Percentiles rank a stretch among this genome's conserved stretches.
Evolutionary conservation across 2,329 filamentous ascomycete species (phyloP).

Genomic region (Penicillium sp.): DNA sequence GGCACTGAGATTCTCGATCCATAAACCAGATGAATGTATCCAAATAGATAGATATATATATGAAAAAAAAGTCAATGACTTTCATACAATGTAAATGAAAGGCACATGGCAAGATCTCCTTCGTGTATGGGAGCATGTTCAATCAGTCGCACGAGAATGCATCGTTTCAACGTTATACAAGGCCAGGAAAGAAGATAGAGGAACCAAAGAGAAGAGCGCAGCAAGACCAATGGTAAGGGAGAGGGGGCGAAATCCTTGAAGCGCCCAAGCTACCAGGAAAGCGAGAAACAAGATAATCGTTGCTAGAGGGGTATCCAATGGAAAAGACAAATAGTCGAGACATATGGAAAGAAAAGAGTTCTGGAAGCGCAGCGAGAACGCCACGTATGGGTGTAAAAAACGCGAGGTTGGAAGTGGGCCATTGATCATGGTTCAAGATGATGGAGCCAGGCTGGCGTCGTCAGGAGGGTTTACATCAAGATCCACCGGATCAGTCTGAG

Average conservation of each 20-base stretch:
- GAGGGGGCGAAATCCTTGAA: slow-evolving; percentile 4
- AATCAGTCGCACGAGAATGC: slow-evolving; percentile 10
- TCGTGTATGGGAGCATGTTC: slow-evolving; percentile 24
- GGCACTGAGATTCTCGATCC: too few relatives aligned
- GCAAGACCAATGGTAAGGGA: too few relatives aligned
- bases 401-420: too few relatives aligned
- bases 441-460: slow-evolving; percentile 1
- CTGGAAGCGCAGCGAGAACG: too few relatives aligned
- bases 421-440: too few relatives aligned
- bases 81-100: not conserved
- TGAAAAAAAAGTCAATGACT: not conserved
- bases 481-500: slow-evolving; percentile 7
- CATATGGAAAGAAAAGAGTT: slow-evolving; percentile 18
- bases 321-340: slow-evolving; percentile 23
- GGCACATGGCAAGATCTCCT: slow-evolving; percentile 14
- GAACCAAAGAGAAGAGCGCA: too few relatives aligned
- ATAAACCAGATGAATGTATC: too few relatives aligned
- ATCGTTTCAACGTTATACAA: too few relatives aligned
- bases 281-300: slow-evolving; percentile 6
- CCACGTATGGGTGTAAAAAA: too few relatives aligned
- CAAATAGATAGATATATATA: too few relatives aligned
- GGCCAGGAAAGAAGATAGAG: too few relatives aligned
- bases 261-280: slow-evolving; percentile 5
- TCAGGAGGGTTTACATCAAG: slow-evolving; percentile 1
- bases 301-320: slow-evolving; percentile 36